phyloP scores from a whole-genome alignment of 352 stramenopile genomes.

The Globisporangium emineosum region DNA sequence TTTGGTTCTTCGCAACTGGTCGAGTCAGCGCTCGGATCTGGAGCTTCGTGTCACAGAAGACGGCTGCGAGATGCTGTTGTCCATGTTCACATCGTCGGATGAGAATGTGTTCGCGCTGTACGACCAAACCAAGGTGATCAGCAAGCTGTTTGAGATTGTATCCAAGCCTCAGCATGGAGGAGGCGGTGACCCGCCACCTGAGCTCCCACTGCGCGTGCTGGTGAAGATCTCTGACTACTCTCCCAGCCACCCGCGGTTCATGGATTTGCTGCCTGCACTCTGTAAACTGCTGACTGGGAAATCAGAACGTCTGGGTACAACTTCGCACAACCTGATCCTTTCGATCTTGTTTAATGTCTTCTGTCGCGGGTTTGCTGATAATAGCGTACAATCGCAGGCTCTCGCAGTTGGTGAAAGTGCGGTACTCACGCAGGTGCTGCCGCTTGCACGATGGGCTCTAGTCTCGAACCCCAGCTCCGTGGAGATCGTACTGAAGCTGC shows the following conservation, averaged over 20 bases:
- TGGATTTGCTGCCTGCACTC: slow-evolving; percentile 31
- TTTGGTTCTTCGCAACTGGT: slow-evolving; percentile 25
- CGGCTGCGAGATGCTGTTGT: slow-evolving; percentile 42
- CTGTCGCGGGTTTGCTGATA: slow-evolving; percentile 18
- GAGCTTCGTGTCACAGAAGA: slow-evolving; percentile 38
- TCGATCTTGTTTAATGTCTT: slow-evolving; percentile 66
- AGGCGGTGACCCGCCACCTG: slow-evolving; percentile 20
- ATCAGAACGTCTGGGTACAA: slow-evolving; percentile 5
- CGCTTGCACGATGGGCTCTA: slow-evolving; percentile 44
- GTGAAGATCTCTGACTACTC: slow-evolving; percentile 39
- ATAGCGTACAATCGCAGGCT: not conserved
- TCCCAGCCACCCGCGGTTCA: slow-evolving; percentile 33
- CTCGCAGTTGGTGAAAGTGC: slow-evolving; percentile 29
- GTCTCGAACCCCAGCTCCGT: slow-evolving; percentile 32
- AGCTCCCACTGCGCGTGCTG: slow-evolving; percentile 46
- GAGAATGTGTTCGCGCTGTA: slow-evolving; percentile 44
- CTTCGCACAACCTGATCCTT: slow-evolving; percentile 34
- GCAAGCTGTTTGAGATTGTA: slow-evolving; percentile 49
- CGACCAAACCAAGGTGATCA: slow-evolving; percentile 42
- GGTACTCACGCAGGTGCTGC: slow-evolving; percentile 52
- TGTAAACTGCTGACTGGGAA: slow-evolving; percentile 20
- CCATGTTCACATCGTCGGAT: slow-evolving; percentile 36
- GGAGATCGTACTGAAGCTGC: slow-evolving; percentile 48
- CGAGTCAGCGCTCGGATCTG: not conserved
- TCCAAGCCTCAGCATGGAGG: slow-evolving; percentile 6